Evolutionary conservation across 306 rosid genomes (phyloP).

Genomic region (Lathyrus tuberosus): DNA sequence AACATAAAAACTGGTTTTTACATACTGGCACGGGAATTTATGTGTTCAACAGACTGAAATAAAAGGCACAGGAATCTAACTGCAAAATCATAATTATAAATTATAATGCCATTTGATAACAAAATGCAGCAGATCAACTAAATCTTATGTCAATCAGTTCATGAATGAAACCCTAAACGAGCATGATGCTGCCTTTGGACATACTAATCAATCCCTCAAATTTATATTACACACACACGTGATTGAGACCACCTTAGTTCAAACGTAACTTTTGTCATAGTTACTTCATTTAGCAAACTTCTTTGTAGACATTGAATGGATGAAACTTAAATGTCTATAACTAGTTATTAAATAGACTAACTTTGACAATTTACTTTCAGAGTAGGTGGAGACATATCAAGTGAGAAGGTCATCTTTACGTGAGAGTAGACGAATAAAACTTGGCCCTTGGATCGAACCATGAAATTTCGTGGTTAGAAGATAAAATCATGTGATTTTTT

Average conservation of each 20-base stretch:
- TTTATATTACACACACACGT: background rate
- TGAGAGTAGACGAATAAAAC: background rate
- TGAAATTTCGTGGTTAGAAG: background rate
- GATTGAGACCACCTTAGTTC: background rate
- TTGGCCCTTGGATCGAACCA: background rate
- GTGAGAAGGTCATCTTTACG: background rate
- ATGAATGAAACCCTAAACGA: conserved; percentile 25
- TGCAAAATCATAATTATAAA: conserved; percentile 20
- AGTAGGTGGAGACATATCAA: background rate
- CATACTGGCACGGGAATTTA: background rate
- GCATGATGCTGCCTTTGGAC: conserved; percentile 4
- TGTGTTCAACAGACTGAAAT: conserved; percentile 16
- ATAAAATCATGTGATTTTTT: background rate
- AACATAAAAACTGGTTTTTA: conserved; percentile 18
- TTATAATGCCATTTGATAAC: conserved; percentile 7
- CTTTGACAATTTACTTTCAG: background rate
- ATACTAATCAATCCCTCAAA: background rate
- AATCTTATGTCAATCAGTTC: conserved; percentile 4
- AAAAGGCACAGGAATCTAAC: conserved; percentile 18
- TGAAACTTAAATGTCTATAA: conserved; percentile 1
- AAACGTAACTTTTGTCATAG: background rate
- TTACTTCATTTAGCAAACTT: background rate
- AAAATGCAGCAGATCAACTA: conserved; percentile 24
- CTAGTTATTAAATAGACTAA: background rate
- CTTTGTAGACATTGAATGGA: background rate